phyloP scores from a whole-genome alignment of 2,329 filamentous ascomycete species.

The Cercospora sp. region DNA sequence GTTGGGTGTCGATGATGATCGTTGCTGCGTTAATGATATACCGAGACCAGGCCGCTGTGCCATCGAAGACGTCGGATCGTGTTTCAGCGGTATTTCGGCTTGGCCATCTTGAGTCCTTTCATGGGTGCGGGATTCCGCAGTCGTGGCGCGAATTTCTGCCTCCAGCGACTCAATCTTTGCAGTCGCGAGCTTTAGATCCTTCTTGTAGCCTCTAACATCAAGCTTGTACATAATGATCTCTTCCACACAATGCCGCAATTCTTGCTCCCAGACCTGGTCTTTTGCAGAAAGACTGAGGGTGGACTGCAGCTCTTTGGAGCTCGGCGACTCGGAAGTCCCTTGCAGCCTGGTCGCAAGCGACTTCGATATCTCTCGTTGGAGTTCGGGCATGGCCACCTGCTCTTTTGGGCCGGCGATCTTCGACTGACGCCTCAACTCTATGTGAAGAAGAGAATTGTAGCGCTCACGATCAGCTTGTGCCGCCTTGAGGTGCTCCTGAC shows the following conservation, averaged over 20 bases:
- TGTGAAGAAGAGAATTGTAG: slow-evolving; percentile 44
- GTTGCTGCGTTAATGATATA: not conserved
- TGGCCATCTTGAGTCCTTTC: not conserved
- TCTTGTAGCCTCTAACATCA: slow-evolving; percentile 51
- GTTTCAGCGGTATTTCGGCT: not conserved
- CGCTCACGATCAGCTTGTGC: slow-evolving; percentile 43
- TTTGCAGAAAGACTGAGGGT: not conserved
- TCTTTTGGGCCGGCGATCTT: slow-evolving; percentile 20
- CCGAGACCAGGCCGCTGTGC: not conserved
- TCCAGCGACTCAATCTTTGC: slow-evolving; percentile 35
- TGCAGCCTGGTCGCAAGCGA: slow-evolving; percentile 6
- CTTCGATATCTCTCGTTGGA: slow-evolving; percentile 22
- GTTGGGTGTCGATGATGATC: not conserved
- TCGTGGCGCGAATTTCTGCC: slow-evolving; percentile 19
- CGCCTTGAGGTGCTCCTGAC: slow-evolving; percentile 7
- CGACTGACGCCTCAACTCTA: slow-evolving; percentile 45
- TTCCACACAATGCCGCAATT: slow-evolving; percentile 39
- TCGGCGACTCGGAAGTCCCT: not conserved
- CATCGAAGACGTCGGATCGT: not conserved
- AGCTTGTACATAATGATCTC: slow-evolving; percentile 54
- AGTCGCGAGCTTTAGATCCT: slow-evolving; percentile 38
- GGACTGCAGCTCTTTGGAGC: not conserved
- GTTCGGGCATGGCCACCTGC: slow-evolving; percentile 18
- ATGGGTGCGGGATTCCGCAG: slow-evolving; percentile 17
- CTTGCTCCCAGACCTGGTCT: slow-evolving; percentile 33